Conservation (phyloP, 345 rosid genomes). For the Bruguiera gymnorhiza region DNA sequence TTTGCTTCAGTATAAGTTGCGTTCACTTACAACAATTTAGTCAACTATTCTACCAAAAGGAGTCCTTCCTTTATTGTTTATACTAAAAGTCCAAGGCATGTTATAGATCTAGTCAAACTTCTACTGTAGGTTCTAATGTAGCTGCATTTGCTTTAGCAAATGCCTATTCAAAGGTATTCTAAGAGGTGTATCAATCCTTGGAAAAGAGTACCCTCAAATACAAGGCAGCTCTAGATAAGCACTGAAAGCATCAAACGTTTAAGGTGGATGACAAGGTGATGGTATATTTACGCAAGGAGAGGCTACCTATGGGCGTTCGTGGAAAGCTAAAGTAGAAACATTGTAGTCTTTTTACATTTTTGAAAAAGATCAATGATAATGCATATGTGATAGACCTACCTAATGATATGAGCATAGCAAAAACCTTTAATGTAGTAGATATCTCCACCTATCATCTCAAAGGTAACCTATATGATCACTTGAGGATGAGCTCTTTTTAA, state of each 20-base stretch:
- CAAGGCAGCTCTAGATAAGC: neutral
- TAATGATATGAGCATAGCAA: neutral
- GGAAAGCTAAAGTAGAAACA: no score
- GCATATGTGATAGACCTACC: neutral
- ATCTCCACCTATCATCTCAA: neutral
- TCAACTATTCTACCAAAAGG: neutral
- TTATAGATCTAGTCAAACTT: no score
- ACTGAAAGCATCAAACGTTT: no score
- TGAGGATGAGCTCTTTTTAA: neutral
- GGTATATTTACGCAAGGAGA: neutral
- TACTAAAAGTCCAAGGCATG: neutral
- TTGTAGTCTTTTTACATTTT: neutral
- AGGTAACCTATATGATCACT: no score
- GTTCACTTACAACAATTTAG: neutral
- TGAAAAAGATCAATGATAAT: neutral
- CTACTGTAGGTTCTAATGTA: no score
- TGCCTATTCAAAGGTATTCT: no score
- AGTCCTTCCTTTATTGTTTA: neutral
- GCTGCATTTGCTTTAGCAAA: no score
- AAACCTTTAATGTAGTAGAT: neutral
- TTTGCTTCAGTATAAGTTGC: neutral
- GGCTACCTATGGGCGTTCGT: neutral
- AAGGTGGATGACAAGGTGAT: neutral
- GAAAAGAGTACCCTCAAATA: neutral
- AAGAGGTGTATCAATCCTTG: neutral